Conservation (phyloP, 495 filamentous ascomycete genomes). For the Penicillium atrosanguineum region DNA sequence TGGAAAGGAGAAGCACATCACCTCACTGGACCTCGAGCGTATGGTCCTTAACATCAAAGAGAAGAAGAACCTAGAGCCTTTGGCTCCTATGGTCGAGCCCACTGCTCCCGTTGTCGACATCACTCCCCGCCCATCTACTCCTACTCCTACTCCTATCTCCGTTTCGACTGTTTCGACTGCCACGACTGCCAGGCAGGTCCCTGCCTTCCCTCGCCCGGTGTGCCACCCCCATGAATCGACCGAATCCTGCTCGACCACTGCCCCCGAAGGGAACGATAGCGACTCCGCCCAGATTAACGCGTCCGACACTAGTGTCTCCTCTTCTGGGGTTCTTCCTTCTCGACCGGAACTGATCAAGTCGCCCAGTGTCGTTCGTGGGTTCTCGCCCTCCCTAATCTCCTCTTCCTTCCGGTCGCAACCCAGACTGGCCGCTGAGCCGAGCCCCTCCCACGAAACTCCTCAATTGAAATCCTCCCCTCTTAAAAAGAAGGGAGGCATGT, state of each 20-base stretch:
- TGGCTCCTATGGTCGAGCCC: constrained; percentile 45
- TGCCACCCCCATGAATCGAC: constrained; percentile 42
- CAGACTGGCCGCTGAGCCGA: constrained; percentile 47
- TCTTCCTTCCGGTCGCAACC: constrained; percentile 67
- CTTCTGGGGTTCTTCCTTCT: constrained; percentile 32
- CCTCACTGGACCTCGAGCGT: constrained; percentile 79
- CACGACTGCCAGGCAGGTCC: constrained; percentile 26
- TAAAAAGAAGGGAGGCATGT: constrained; percentile 64
- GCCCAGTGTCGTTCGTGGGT: constrained; percentile 81
- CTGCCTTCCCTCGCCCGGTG: constrained; percentile 15
- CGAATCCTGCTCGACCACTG: constrained; percentile 53
- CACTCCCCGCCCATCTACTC: constrained; percentile 42
- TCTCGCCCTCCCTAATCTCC: constrained; percentile 74
- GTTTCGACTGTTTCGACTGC: constrained; percentile 34
- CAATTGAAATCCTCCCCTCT: constrained; percentile 46
- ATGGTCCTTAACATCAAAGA: constrained; percentile 89
- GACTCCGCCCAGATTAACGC: constrained; percentile 34
- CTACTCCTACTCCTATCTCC: constrained; percentile 41
- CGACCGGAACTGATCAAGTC: constrained; percentile 53
- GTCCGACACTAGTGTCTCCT: constrained; percentile 55
- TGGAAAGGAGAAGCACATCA: constrained; percentile 85
- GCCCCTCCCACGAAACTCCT: constrained; percentile 41
- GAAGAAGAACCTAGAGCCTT: constrained; percentile 63
- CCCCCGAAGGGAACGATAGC: constrained; percentile 49
- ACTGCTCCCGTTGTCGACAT: constrained; percentile 52